phyloP scores from a whole-genome alignment of 257 asterid species.

The Osmanthus fragrans region DNA sequence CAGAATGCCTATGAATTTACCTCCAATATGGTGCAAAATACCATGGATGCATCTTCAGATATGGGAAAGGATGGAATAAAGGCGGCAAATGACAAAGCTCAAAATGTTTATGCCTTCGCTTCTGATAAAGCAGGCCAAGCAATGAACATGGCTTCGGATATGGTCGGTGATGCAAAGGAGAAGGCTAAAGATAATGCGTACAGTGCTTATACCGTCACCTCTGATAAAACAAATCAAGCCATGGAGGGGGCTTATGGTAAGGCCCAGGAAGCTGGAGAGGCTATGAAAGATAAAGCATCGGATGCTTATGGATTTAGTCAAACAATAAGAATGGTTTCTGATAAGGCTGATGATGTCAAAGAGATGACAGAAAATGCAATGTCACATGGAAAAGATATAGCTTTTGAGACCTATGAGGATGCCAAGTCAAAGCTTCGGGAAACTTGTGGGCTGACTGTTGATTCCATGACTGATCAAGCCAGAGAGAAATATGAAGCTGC shows the following conservation, averaged over 20 bases:
- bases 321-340: slow-evolving; percentile 36
- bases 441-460: slow-evolving; percentile 35
- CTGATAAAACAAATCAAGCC: slow-evolving; percentile 21
- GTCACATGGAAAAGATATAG: slow-evolving; percentile 27
- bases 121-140: slow-evolving; percentile 21
- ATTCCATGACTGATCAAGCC: slow-evolving; percentile 34
- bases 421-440: slow-evolving; percentile 34
- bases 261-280: not conserved
- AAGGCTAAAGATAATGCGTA: slow-evolving; percentile 23
- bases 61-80: slow-evolving; percentile 6
- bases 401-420: slow-evolving; percentile 23
- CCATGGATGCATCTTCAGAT: not conserved
- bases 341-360: slow-evolving; percentile 27
- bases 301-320: not conserved
- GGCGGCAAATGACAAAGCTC: slow-evolving; percentile 12
- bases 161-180: slow-evolving; percentile 20
- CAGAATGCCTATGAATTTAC: slow-evolving; percentile 12
- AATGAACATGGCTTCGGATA: slow-evolving; percentile 21
- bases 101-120: slow-evolving; percentile 14
- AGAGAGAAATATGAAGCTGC: slow-evolving; percentile 49
- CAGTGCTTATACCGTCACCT: not conserved
- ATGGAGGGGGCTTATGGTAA: not conserved
- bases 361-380: slow-evolving; percentile 17
- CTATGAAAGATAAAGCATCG: not conserved
- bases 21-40: not conserved